phyloP scores from a whole-genome alignment of 1,284 basidiomycete species.

The Cryptococcus jaspeensis region DNA sequence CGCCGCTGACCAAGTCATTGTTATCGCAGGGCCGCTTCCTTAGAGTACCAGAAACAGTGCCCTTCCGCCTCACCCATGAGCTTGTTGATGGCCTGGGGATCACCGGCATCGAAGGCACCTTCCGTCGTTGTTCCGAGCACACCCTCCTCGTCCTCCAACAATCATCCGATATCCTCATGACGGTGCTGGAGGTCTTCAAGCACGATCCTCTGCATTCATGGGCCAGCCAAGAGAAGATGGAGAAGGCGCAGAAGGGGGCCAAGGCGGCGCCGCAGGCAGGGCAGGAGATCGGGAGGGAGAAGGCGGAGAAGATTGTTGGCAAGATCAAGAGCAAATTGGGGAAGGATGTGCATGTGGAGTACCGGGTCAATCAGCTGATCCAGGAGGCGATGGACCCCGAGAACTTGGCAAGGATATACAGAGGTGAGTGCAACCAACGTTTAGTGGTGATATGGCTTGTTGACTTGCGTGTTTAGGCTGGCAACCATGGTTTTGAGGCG shows the following conservation, averaged over 20 bases:
- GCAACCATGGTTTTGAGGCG: conserved; percentile 10
- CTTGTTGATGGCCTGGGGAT: conserved; percentile 92
- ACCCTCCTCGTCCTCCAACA: conserved; percentile 85
- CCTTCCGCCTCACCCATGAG: conserved; percentile 91
- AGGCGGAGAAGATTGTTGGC: conserved; percentile 82
- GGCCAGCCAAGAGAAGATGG: conserved; percentile 64
- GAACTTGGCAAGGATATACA: conserved; percentile 76
- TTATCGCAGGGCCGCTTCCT: conserved; percentile 71
- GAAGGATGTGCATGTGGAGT: conserved; percentile 81
- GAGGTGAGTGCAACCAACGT: conserved; percentile 51
- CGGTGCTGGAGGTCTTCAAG: conserved; percentile 94
- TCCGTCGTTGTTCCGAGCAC: conserved; percentile 91
- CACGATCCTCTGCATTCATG: conserved; percentile 93
- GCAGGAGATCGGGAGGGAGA: conserved; percentile 64
- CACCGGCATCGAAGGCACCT: conserved; percentile 88
- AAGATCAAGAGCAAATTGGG: conserved; percentile 79
- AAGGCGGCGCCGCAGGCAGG: neutral
- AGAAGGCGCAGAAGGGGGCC: conserved; percentile 36
- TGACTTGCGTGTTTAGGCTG: conserved; percentile 3
- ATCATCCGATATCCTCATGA: conserved; percentile 82
- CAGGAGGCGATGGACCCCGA: conserved; percentile 77
- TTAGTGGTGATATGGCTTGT: neutral
- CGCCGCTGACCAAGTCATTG: neutral
- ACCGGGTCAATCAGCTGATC: conserved; percentile 89
- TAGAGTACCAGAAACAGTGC: conserved; percentile 80